Evolutionary conservation across 140 eudicot genomes (phyloP).

Genomic region (Oenanthe javanica): DNA sequence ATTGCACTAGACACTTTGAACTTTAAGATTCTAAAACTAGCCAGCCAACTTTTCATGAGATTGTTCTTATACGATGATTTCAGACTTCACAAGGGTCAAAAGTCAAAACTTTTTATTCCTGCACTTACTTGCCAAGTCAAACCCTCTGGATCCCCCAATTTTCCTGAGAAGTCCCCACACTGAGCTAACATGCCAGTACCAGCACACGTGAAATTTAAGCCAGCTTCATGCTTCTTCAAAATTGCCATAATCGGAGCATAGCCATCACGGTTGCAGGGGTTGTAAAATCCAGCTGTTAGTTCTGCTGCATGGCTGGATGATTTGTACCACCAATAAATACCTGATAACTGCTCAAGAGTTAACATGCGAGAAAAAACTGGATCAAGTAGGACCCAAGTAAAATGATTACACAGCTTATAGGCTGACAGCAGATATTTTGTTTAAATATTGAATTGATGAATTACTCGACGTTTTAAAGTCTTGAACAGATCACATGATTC

Average conservation of each 20-base stretch:
- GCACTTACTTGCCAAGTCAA: slow-evolving; percentile 88
- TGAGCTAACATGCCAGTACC: slow-evolving; percentile 46
- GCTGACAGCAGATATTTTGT: no score
- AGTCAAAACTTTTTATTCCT: neutral
- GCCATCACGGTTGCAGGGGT: slow-evolving; percentile 84
- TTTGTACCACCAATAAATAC: slow-evolving; percentile 96
- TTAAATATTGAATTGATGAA: neutral
- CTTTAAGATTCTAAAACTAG: neutral
- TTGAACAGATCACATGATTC: neutral
- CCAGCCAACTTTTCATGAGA: neutral
- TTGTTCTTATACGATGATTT: neutral
- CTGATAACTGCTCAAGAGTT: slow-evolving; percentile 55
- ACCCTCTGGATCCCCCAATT: slow-evolving; percentile 76
- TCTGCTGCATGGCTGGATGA: slow-evolving; percentile 97
- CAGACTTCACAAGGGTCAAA: neutral
- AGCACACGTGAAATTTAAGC: slow-evolving; percentile 57
- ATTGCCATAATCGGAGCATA: slow-evolving; percentile 61
- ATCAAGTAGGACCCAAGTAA: neutral
- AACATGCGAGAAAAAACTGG: slow-evolving; percentile 7
- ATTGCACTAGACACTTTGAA: neutral
- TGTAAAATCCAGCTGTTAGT: slow-evolving; percentile 87
- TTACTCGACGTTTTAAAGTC: no score
- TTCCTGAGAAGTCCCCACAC: slow-evolving; percentile 46
- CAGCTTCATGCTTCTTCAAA: slow-evolving; percentile 74
- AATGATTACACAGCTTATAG: neutral